Evolutionary conservation across 139 green algal genomes (phyloP), one percentile per base, ranked within the genome.

Genomic region (Edaphochlamys debaryana): DNA sequence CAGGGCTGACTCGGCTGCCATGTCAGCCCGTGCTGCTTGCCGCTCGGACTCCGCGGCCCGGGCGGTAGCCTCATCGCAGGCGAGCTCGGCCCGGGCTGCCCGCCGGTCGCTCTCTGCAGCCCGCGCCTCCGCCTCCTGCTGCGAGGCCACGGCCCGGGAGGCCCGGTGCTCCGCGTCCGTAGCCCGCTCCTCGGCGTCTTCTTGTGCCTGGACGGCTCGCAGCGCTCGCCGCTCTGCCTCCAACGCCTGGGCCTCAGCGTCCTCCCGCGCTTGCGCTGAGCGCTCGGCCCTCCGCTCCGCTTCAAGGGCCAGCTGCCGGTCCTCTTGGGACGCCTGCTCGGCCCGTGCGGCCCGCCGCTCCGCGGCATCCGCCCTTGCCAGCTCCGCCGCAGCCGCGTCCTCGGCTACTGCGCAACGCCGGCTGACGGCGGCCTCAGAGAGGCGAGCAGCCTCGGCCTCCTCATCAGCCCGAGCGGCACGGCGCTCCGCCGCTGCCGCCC

Each of bases 221-320:
- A 25, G 48, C 29, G 64, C 78, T 27, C 58, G 36, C 30, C 66
- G 66, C 52, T 84, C 78, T 0, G 36, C 48, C 13, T 67, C 78
- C 5, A 67, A 4, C 15, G n/a, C 40, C 0, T 63, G 76, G 7
- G n/a, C 37, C 19, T 81, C 75, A 20, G 75, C 60, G 30, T 62
- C 75, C 32, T 72, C 60, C 19, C 3, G 15, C 54, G 3, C 40
- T 32, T 62, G 27, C 25, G 11, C 41, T 2, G 41, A 19, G 36
- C 75, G 60, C 4, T 30, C 41, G 0, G 60, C 40, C 15, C 40
- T n/a, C 0, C 75, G 60, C 30, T 81, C 75, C 4, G 75, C 58
- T 9, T 81, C 73, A 0, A 70, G 4, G 5, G 38, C 56, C 27
- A 70, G 56, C 30, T 40, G 37, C 0, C 40, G 37, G 19, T 38